These are phyloP conservation scores for Lactarius pseudohatsudake DNA, from an alignment of 768 basidiomycete genomes.

Conservation along the genomic window DNA sequence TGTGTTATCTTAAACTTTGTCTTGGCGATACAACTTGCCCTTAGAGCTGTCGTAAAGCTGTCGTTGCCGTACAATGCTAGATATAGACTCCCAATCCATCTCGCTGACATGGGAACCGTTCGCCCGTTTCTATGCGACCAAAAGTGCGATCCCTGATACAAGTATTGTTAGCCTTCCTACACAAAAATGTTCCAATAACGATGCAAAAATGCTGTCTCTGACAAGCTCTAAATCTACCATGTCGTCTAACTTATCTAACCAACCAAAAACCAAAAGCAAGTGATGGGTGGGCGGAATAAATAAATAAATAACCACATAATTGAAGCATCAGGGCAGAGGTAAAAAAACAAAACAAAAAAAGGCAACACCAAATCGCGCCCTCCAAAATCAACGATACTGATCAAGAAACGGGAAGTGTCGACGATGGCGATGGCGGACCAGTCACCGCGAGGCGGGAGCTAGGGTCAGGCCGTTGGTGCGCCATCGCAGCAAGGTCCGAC, in stretches of 20 bases:
- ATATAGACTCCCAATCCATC: neutral
- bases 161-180: neutral
- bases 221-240: neutral
- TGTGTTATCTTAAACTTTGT: neutral
- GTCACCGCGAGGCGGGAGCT: neutral
- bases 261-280: neutral
- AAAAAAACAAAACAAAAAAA: neutral
- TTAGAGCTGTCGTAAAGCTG: neutral
- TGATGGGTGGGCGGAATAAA: neutral
- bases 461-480: neutral
- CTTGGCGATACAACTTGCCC: neutral
- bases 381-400: neutral
- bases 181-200: neutral
- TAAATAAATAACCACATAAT: neutral
- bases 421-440: neutral
- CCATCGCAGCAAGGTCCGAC: slow-evolving; percentile 28
- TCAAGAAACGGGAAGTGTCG: neutral
- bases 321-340: neutral
- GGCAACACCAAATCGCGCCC: neutral
- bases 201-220: neutral
- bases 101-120: neutral
- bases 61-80: neutral
- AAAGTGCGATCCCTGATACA: neutral
- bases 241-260: neutral
- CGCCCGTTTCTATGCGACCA: neutral